A percentile compares a stretch with the other conserved stretches of the same genome.
These are phyloP conservation scores for Phaeodactylum tricornutum DNA, from an alignment of 108 stramenopile species.

Conservation along the genomic window DNA sequence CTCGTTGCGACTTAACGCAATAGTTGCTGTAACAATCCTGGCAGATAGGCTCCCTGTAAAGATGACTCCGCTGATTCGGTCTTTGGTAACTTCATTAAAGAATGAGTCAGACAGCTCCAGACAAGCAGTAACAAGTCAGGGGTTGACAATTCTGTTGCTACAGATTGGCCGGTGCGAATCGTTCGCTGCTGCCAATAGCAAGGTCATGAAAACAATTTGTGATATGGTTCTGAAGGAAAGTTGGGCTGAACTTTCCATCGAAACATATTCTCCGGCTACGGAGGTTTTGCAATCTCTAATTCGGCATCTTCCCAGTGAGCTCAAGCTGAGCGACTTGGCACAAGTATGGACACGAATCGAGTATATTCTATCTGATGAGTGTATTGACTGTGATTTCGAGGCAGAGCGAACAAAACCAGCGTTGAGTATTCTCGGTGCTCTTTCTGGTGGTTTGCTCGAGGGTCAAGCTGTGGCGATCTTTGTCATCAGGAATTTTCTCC, in stretches of 20 bases:
- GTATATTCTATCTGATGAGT: too few species aligned
- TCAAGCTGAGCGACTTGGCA: too few species aligned
- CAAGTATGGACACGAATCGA: too few species aligned
- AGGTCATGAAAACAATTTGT: constrained; percentile 38
- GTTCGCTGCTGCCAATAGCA: constrained; percentile 26
- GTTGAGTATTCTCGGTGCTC: too few species aligned
- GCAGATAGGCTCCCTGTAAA: constrained; percentile 45
- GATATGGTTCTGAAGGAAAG: constrained; percentile 2
- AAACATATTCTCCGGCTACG: constrained; percentile 7
- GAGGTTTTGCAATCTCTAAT: too few species aligned
- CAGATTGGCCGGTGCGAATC: constrained; percentile 9
- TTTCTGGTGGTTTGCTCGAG: too few species aligned
- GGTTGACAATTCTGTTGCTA: neutral
- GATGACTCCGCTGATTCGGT: constrained; percentile 51
- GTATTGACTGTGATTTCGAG: too few species aligned
- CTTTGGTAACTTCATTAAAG: constrained; percentile 60
- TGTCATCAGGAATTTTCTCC: too few species aligned
- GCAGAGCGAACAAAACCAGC: too few species aligned
- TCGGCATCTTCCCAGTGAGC: too few species aligned
- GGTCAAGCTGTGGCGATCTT: too few species aligned
- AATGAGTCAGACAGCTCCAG: constrained; percentile 26
- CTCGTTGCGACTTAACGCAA: constrained; percentile 23
- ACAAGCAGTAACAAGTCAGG: neutral
- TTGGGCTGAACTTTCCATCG: constrained; percentile 5
- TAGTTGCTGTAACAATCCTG: constrained; percentile 31